Evolutionary conservation across 78 protist genomes (phyloP), one percentile per base, ranked within the genome.

Genomic region (Dictyostelium capitatum): DNA sequence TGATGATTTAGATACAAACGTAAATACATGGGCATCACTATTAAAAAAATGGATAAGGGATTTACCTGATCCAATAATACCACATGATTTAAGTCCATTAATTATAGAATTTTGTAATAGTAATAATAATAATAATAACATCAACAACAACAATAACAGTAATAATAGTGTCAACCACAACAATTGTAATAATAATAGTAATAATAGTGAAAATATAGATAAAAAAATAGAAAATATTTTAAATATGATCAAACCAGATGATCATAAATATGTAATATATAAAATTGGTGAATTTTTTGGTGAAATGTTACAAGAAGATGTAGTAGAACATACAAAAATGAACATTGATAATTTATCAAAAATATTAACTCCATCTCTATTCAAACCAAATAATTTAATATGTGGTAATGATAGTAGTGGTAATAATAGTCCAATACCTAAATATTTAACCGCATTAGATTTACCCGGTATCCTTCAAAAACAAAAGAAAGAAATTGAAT

Each of bases 31-130:
- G 93, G 83, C 93, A 78, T 87, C 93, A 17, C 41, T 87, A 15
- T 50, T 87, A 28, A 87, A 87, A 32, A 87, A 87, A 70, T 87
- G 93, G 93, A 87, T 87, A 9, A 32, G 93, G 15, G 93, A 87
- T 10, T n/a, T 87, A 48, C 93, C 93, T 4, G 50, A 50, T 11
- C 84, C 85, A 15, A 56, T 87, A 50, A 47, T 84, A 28, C 91
- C 91, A 30, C 17, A 23, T 12, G 28, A 72, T 17, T 15, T 84
- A 23, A 53, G 74, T 56, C 32, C 32, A 46, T 30, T 28, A 0
- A 25, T 84, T 54, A 25, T 56, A 17, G 59, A 51, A 17, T 41
- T 32, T 41, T 43, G 79, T 67, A 67, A 32, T 28, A 67, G 30
- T 67, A 67, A 6, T 67, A 67, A 15, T 32, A 15, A 1, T 32